A percentile compares a stretch with the other conserved stretches of the same genome.
phyloP scores from a whole-genome alignment of 495 filamentous ascomycete genomes.

The Aspergillus leporis region DNA sequence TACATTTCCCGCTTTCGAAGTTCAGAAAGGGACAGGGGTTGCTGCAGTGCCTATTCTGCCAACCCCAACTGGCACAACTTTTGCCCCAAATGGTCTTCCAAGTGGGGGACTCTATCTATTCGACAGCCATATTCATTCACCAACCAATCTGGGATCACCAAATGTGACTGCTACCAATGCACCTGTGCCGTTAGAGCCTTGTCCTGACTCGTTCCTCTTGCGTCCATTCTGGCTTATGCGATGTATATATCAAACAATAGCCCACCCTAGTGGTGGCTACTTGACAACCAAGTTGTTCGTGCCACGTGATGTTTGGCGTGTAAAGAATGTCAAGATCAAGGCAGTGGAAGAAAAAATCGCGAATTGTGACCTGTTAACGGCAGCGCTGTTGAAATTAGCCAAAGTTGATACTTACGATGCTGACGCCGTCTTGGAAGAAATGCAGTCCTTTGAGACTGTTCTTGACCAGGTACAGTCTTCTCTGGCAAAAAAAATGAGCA shows the following conservation, averaged over 20 bases:
- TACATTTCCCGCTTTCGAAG: conserved; percentile 59
- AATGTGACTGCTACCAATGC: conserved; percentile 56
- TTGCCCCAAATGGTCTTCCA: conserved; percentile 54
- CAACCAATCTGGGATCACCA: conserved; percentile 65
- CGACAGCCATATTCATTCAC: conserved; percentile 78
- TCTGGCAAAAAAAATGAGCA: conserved; percentile 81
- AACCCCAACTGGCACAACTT: conserved; percentile 63
- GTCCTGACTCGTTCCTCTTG: conserved; percentile 79
- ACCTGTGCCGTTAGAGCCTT: conserved; percentile 84
- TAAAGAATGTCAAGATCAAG: conserved; percentile 91
- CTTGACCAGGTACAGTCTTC: conserved; percentile 80
- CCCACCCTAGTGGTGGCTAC: conserved; percentile 89
- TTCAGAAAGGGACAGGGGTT: conserved; percentile 43
- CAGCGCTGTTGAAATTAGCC: conserved; percentile 79
- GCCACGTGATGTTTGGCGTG: conserved; percentile 88
- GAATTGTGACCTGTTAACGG: conserved; percentile 89
- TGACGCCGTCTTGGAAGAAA: conserved; percentile 89
- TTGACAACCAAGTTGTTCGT: conserved; percentile 88
- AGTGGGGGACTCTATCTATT: conserved; percentile 79
- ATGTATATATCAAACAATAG: conserved; percentile 86
- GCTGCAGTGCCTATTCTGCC: conserved; percentile 64
- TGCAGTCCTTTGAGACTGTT: conserved; percentile 86
- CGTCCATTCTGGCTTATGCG: conserved; percentile 98
- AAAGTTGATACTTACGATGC: conserved; percentile 86
- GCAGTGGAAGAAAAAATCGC: conserved; percentile 90